A percentile compares a stretch with the other conserved stretches of the same genome.
Evolutionary conservation across 2,329 filamentous ascomycete species (phyloP).

Genomic region (Chrysosporium queenslandicum): DNA sequence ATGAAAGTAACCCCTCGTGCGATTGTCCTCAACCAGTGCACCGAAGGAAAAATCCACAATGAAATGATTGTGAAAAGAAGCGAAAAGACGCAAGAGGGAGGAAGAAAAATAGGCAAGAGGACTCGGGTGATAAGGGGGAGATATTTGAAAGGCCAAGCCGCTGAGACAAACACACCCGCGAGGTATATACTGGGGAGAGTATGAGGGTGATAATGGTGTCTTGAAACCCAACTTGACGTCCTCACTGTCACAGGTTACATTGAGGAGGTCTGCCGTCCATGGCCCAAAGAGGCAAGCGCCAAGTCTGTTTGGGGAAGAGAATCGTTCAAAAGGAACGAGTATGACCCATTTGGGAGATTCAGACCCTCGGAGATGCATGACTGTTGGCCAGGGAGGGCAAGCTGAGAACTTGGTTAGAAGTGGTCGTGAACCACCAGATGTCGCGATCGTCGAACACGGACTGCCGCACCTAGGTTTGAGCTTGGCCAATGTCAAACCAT

Average conservation of each 20-base stretch:
- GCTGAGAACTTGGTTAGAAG: not conserved
- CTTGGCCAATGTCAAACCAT: conserved; percentile 5
- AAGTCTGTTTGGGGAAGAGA: not conserved
- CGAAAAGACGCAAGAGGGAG: not conserved
- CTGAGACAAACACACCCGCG: conserved; percentile 1
- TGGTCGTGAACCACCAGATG: conserved; percentile 9
- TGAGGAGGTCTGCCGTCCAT: conserved; percentile 4
- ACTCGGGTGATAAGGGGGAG: conserved; percentile 7
- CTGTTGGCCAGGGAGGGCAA: not conserved
- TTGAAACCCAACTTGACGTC: conserved; percentile 11
- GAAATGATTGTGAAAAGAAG: conserved; percentile 5
- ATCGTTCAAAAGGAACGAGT: not conserved
- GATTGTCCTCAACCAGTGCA: conserved; percentile 12
- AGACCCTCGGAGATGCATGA: not conserved
- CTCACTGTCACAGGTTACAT: conserved; percentile 12
- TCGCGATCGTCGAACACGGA: conserved; percentile 10
- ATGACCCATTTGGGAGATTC: not conserved
- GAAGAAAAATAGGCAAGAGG: conserved; percentile 2
- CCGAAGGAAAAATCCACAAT: conserved; percentile 6
- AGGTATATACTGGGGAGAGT: not conserved
- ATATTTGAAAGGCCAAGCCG: conserved; percentile 11
- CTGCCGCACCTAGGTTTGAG: conserved; percentile 13
- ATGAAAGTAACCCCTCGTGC: conserved; percentile 12
- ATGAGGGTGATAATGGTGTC: not conserved
- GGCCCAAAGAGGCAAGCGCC: conserved; percentile 2